phyloP scores from a whole-genome alignment of 441 rosid genomes.

The Croton laevigatus region DNA sequence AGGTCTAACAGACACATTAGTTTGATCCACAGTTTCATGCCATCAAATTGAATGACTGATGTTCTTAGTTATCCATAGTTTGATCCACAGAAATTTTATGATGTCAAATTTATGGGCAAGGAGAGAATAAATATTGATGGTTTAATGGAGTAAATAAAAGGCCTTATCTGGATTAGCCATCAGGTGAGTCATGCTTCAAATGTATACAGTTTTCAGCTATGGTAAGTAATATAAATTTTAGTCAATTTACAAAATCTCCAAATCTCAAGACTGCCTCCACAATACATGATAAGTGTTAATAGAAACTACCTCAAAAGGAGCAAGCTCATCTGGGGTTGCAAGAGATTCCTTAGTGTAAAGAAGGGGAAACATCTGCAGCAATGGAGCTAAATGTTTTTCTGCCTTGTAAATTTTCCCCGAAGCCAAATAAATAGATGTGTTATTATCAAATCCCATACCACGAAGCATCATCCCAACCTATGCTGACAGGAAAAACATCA shows the following conservation, averaged over 20 bases:
- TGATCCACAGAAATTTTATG: neutral
- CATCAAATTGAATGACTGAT: neutral
- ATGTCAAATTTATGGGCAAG: neutral
- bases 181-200: neutral
- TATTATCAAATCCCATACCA: conserved; percentile 94
- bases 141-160: neutral
- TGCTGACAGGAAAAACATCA: conserved; percentile 49
- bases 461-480: conserved; percentile 95
- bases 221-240: neutral
- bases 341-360: conserved; percentile 84
- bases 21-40: neutral
- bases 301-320: conserved; percentile 63
- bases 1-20: neutral
- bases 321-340: conserved; percentile 80
- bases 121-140: neutral
- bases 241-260: neutral
- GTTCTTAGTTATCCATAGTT: neutral
- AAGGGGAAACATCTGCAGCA: conserved; percentile 79
- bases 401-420: conserved; percentile 76
- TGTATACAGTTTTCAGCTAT: neutral
- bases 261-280: neutral
- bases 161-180: conserved; percentile 1
- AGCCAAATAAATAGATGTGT: conserved; percentile 79
- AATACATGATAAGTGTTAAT: neutral
- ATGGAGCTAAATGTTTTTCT: conserved; percentile 64